Percentiles rank a stretch among this genome's conserved stretches.
These are phyloP conservation scores for Alternaria solani DNA, from an alignment of 2,329 filamentous ascomycete species.

Conservation along the genomic window DNA sequence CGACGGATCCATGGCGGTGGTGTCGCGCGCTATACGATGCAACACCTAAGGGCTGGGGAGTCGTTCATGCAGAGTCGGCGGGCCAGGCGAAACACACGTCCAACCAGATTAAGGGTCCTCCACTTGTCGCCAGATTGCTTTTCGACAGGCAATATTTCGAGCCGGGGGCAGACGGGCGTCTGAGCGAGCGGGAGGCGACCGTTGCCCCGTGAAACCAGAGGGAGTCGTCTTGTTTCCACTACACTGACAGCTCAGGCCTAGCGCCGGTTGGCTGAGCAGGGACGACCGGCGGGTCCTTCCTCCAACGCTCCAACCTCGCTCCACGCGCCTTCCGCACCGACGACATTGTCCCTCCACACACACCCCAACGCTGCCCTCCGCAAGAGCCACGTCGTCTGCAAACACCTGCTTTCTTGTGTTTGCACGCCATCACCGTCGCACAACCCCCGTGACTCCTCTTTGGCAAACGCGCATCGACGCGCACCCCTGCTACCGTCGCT, in stretches of 20 bases:
- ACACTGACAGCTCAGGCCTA: conserved; percentile 9
- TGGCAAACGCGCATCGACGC: conserved; percentile 29
- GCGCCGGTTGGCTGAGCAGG: conserved; percentile 10
- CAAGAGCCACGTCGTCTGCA: conserved; percentile 7
- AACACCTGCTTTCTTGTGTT: conserved; percentile 2
- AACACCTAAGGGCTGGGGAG: conserved; percentile 8
- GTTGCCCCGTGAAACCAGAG: conserved; percentile 25
- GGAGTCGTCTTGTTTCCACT: conserved; percentile 10
- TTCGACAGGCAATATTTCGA: conserved; percentile 13
- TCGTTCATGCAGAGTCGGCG: conserved; percentile 11
- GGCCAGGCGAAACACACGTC: conserved; percentile 12
- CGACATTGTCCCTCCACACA: conserved; percentile 12
- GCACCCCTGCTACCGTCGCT: conserved; percentile 25
- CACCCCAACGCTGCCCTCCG: conserved; percentile 5
- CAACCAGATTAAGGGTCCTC: conserved; percentile 16
- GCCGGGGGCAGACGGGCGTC: conserved; percentile 20
- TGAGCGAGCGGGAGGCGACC: conserved; percentile 19
- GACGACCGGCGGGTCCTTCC: conserved; percentile 13
- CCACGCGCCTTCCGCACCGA: conserved; percentile 15
- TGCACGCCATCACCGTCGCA: conserved; percentile 15
- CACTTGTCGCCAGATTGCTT: conserved; percentile 12
- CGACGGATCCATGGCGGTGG: conserved; percentile 47
- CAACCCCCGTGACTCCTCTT: conserved; percentile 23
- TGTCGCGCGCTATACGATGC: conserved; percentile 23
- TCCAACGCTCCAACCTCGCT: conserved; percentile 20